These are phyloP conservation scores for Thelonectria rubi DNA, from an alignment of 2,329 filamentous ascomycete species.

Conservation along the genomic window DNA sequence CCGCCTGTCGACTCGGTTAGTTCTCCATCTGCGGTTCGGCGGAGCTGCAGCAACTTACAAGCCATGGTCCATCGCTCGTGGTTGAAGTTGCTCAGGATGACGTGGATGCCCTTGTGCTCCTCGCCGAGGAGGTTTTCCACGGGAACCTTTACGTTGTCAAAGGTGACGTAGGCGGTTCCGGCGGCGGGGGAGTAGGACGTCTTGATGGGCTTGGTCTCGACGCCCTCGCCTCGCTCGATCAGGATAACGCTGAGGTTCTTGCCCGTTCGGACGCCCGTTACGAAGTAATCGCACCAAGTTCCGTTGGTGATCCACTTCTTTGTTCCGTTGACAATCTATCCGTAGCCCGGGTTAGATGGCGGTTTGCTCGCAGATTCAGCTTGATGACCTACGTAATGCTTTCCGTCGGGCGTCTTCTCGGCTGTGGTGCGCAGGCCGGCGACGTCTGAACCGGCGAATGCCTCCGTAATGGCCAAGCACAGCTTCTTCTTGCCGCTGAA, in stretches of 20 bases:
- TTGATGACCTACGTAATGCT: slow-evolving; percentile 67
- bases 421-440: slow-evolving; percentile 82
- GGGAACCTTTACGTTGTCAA: slow-evolving; percentile 87
- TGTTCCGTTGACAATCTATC: slow-evolving; percentile 69
- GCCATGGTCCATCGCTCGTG: slow-evolving; percentile 84
- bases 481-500: slow-evolving; percentile 87
- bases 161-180: slow-evolving; percentile 82
- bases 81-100: slow-evolving; percentile 89
- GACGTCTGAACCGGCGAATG: slow-evolving; percentile 84
- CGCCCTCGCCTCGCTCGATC: slow-evolving; percentile 76
- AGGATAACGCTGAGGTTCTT: slow-evolving; percentile 83
- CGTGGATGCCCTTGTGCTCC: slow-evolving; percentile 86
- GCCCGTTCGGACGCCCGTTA: slow-evolving; percentile 79
- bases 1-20: slow-evolving; percentile 50
- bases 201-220: slow-evolving; percentile 82
- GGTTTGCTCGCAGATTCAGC: slow-evolving; percentile 13
- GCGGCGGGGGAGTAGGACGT: slow-evolving; percentile 82
- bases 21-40: neutral
- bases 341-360: slow-evolving; percentile 5
- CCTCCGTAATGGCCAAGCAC: slow-evolving; percentile 87
- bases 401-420: slow-evolving; percentile 77
- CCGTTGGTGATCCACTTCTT: slow-evolving; percentile 93
- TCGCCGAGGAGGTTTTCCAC: slow-evolving; percentile 79
- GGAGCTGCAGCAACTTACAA: slow-evolving; percentile 53
- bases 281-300: slow-evolving; percentile 83